These are phyloP conservation scores for Austropuccinia psidii DNA, from an alignment of 1,284 basidiomycete genomes.

Conservation along the genomic window DNA sequence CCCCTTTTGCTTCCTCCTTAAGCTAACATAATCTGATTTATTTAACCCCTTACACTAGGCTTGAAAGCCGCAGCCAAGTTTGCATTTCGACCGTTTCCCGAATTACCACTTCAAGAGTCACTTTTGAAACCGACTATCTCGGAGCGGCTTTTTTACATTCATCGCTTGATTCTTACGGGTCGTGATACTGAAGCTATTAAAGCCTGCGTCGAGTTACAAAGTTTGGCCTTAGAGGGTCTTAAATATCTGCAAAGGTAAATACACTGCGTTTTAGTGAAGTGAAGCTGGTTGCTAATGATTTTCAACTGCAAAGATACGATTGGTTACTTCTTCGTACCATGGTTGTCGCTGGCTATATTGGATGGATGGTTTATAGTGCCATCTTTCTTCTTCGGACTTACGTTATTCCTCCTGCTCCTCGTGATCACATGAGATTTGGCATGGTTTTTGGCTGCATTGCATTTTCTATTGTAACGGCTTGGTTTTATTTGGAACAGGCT, in stretches of 20 bases:
- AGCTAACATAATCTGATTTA: conserved; percentile 18
- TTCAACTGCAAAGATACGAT: conserved; percentile 56
- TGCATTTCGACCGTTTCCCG: conserved; percentile 58
- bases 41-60: conserved; percentile 50
- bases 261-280: background rate
- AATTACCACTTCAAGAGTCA: conserved; percentile 46
- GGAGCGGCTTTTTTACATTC: conserved; percentile 46
- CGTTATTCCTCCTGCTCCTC: conserved; percentile 47
- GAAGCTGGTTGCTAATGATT: background rate
- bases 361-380: conserved; percentile 56
- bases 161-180: conserved; percentile 43
- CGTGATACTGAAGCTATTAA: conserved; percentile 55
- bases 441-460: conserved; percentile 41
- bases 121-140: conserved; percentile 50
- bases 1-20: background rate
- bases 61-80: conserved; percentile 57
- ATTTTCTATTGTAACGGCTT: conserved; percentile 48
- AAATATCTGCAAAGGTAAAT: conserved; percentile 70
- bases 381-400: conserved; percentile 43
- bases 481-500: conserved; percentile 60
- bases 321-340: conserved; percentile 63
- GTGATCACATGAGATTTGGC: conserved; percentile 48
- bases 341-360: conserved; percentile 65
- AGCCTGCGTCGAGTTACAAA: conserved; percentile 56
- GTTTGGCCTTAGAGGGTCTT: conserved; percentile 58